phyloP scores from a whole-genome alignment of 768 basidiomycete species.

The Saitozyma podzolica region DNA sequence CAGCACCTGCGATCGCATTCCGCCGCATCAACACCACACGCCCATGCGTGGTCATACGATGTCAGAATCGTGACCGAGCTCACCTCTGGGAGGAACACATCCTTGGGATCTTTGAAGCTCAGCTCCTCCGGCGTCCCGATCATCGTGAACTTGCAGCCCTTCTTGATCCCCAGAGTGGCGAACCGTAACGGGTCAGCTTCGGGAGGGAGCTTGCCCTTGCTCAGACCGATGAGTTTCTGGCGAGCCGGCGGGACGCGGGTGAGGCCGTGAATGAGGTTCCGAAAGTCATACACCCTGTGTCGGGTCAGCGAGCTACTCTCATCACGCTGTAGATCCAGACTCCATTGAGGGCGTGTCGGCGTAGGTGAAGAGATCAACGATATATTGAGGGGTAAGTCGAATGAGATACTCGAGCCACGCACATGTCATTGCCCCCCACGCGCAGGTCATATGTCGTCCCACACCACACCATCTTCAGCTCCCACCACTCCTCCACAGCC shows the following conservation, averaged over 20 bases:
- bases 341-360: not conserved
- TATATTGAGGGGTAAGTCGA: not conserved
- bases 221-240: slow-evolving; percentile 83
- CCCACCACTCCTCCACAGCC: slow-evolving; percentile 35
- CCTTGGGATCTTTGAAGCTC: slow-evolving; percentile 76
- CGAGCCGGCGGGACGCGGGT: slow-evolving; percentile 79
- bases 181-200: slow-evolving; percentile 68
- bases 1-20: slow-evolving; percentile 43
- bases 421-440: slow-evolving; percentile 71
- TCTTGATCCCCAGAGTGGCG: slow-evolving; percentile 19
- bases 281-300: slow-evolving; percentile 75
- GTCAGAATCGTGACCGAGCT: not conserved
- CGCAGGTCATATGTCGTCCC: slow-evolving; percentile 67
- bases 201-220: slow-evolving; percentile 76
- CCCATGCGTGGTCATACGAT: too few species aligned
- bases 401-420: slow-evolving; percentile 56
- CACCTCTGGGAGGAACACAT: slow-evolving; percentile 52
- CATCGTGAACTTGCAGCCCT: slow-evolving; percentile 74
- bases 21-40: not conserved
- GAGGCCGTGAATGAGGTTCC: slow-evolving; percentile 64
- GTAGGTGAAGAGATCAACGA: not conserved
- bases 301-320: slow-evolving; percentile 5
- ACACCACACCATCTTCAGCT: slow-evolving; percentile 68
- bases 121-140: slow-evolving; percentile 81
- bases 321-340: not conserved